Evolutionary conservation across 2,329 filamentous ascomycete genomes (phyloP).

Genomic region (Hypoxylon sp.): DNA sequence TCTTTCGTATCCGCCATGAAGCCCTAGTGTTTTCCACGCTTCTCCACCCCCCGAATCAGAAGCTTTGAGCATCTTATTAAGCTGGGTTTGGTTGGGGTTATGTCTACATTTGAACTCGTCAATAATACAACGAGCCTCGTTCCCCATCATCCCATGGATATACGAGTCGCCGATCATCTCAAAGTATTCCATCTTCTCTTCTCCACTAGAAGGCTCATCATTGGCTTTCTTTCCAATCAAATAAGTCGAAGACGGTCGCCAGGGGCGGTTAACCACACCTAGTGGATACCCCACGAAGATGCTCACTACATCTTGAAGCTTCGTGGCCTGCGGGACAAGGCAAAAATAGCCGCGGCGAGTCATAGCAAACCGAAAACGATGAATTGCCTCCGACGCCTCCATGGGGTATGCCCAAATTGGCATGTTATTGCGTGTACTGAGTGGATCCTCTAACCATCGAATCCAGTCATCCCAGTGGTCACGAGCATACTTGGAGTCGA

Average conservation of each 20-base stretch:
- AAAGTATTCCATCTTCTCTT: constrained; percentile 22
- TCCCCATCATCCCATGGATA: constrained; percentile 46
- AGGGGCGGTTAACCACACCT: constrained; percentile 29
- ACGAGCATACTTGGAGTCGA: constrained; percentile 14
- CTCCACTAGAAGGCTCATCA: background rate
- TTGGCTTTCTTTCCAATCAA: background rate
- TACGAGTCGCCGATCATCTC: constrained; percentile 46
- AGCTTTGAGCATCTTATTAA: constrained; percentile 1
- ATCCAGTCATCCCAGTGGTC: constrained; percentile 32
- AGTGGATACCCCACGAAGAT: constrained; percentile 40
- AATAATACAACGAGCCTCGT: constrained; percentile 44
- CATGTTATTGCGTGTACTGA: background rate
- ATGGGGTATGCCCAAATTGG: constrained; percentile 22
- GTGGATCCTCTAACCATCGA: constrained; percentile 11
- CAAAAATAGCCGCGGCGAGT: constrained; percentile 45
- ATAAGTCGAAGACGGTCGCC: constrained; percentile 5
- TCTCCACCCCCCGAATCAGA: constrained; percentile 23
- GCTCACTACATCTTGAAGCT: constrained; percentile 36
- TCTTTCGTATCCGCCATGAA: constrained; percentile 38
- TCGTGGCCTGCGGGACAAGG: constrained; percentile 35
- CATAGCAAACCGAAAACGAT: constrained; percentile 42
- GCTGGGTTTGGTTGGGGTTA: constrained; percentile 31
- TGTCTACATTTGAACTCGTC: constrained; percentile 43
- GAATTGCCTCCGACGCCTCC: constrained; percentile 26
- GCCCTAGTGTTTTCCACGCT: constrained; percentile 37